These are phyloP conservation scores for Chytridiales sp. DNA, from an alignment of 371 early-diverging fungal species.

Conservation along the genomic window DNA sequence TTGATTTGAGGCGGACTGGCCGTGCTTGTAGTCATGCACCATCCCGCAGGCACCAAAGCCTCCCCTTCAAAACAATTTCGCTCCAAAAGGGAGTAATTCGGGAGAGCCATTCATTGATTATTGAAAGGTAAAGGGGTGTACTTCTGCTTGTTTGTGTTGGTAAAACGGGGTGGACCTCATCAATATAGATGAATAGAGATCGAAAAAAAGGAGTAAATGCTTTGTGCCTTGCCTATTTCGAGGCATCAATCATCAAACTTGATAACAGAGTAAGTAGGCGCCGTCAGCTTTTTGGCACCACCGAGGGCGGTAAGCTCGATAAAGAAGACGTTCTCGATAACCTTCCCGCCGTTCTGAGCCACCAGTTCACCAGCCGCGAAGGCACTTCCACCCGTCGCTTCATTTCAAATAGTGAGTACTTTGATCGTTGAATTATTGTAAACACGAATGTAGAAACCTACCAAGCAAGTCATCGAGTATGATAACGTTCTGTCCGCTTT, in stretches of 20 bases:
- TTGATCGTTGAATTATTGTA: background rate
- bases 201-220: too few relatives aligned
- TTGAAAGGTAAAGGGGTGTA: too few relatives aligned
- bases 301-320: constrained; percentile 86
- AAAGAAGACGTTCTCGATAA: constrained; percentile 84
- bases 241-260: constrained; percentile 60
- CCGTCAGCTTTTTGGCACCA: constrained; percentile 73
- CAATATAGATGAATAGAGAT: too few relatives aligned
- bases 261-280: constrained; percentile 85
- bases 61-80: too few relatives aligned
- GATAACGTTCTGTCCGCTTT: constrained; percentile 80
- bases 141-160: too few relatives aligned
- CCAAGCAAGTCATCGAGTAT: constrained; percentile 94
- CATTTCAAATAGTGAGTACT: background rate
- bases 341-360: constrained; percentile 67
- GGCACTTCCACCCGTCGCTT: constrained; percentile 88
- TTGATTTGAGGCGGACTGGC: too few relatives aligned
- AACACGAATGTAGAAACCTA: constrained; percentile 7
- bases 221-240: too few relatives aligned
- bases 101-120: too few relatives aligned
- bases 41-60: too few relatives aligned
- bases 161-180: too few relatives aligned
- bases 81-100: too few relatives aligned
- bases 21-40: too few relatives aligned
- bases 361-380: constrained; percentile 84